phyloP scores from a whole-genome alignment of 345 rosid species.

The Dipteronia dyeriana region DNA sequence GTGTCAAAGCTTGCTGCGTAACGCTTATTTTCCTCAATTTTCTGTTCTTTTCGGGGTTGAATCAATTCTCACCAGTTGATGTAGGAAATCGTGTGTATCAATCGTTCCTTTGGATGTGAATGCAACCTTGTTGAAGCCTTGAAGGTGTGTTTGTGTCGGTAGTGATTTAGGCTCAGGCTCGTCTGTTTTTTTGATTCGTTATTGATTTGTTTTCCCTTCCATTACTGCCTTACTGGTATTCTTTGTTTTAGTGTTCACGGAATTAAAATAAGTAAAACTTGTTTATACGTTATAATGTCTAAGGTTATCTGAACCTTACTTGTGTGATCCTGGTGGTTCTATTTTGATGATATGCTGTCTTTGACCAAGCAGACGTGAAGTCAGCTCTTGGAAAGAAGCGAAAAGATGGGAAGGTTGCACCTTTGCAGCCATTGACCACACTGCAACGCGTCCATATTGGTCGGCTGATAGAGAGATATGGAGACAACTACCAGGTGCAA shows the following conservation, averaged over 20 bases:
- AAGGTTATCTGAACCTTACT: neutral
- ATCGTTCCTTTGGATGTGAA: neutral
- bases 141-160: neutral
- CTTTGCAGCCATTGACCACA: slow-evolving; percentile 73
- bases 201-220: neutral
- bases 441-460: slow-evolving; percentile 68
- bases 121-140: neutral
- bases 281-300: neutral
- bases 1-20: neutral
- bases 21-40: neutral
- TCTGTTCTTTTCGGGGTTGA: neutral
- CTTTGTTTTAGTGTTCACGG: neutral
- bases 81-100: neutral
- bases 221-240: neutral
- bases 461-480: slow-evolving; percentile 68
- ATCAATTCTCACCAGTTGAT: neutral
- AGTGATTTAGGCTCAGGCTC: neutral
- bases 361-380: slow-evolving; percentile 63
- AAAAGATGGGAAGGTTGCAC: slow-evolving; percentile 78
- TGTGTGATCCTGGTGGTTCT: neutral
- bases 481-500: slow-evolving; percentile 74
- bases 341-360: slow-evolving; percentile 12
- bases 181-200: neutral
- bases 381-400: slow-evolving; percentile 86
- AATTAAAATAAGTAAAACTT: neutral